Evolutionary conservation across 257 asterid species (phyloP).

Genomic region (Coffea eugenioides): DNA sequence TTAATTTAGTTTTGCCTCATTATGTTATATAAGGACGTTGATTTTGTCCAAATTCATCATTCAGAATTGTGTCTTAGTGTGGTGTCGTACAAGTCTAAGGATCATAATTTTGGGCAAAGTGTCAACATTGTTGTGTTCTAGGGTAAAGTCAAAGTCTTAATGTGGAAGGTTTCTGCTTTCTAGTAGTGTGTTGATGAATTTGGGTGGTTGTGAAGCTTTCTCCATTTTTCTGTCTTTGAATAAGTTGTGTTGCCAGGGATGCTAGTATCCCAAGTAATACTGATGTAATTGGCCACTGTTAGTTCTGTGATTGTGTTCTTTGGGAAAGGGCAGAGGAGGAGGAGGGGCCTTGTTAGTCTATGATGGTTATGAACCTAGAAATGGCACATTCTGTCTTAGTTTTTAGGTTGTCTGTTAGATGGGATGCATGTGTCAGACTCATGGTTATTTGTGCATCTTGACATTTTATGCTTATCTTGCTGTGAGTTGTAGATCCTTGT

Average conservation of each 20-base stretch:
- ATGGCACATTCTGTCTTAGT: background rate
- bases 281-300: background rate
- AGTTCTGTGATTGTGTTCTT: background rate
- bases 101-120: background rate
- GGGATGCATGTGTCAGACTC: background rate
- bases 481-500: background rate
- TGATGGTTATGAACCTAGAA: background rate
- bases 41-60: background rate
- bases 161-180: background rate
- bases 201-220: background rate
- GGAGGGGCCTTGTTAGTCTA: background rate
- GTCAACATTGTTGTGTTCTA: conserved; percentile 2
- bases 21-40: background rate
- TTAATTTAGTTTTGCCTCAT: background rate
- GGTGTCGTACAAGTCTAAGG: background rate
- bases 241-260: background rate
- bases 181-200: background rate
- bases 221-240: background rate
- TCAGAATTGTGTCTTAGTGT: background rate
- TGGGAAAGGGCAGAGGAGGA: background rate
- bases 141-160: background rate
- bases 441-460: background rate
- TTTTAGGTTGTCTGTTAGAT: background rate
- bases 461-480: background rate
- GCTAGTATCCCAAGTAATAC: background rate